Conservation (phyloP, 106 monocot genomes). For the Agapanthus africanus region DNA sequence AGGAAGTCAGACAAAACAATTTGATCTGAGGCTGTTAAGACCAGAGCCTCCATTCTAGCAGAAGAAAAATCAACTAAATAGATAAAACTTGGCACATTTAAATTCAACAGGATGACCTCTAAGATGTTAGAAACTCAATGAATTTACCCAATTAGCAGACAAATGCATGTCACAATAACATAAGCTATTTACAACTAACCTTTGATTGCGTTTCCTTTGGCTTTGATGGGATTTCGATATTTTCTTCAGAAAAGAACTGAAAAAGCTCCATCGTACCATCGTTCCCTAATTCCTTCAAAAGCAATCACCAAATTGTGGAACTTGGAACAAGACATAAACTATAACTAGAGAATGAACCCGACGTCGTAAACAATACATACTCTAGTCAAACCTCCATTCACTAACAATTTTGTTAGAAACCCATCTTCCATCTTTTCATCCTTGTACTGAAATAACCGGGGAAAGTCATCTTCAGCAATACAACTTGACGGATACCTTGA, state of each 20-base stretch:
- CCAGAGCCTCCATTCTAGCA: not conserved
- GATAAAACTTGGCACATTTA: not conserved
- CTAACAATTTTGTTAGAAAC: constrained; percentile 25
- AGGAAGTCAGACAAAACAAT: not conserved
- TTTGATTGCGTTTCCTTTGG: constrained; percentile 20
- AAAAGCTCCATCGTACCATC: constrained; percentile 53
- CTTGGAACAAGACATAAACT: not conserved
- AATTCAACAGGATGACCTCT: not conserved
- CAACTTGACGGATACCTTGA: constrained; percentile 26
- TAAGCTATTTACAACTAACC: constrained; percentile 1
- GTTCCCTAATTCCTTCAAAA: constrained; percentile 40
- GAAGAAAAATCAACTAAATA: not conserved
- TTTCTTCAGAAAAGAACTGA: constrained; percentile 59
- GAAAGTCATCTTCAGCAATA: constrained; percentile 20
- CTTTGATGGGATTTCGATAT: constrained; percentile 13
- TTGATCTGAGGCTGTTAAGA: not conserved
- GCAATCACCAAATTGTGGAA: not conserved
- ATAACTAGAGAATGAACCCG: not conserved
- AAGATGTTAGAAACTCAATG: not conserved
- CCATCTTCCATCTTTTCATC: constrained; percentile 4
- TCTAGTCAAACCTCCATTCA: constrained; percentile 53
- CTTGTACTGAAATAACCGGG: constrained; percentile 29
- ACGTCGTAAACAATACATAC: constrained; percentile 17
- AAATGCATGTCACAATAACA: not conserved
- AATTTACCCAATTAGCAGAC: not conserved